Percentiles rank a stretch among this genome's conserved stretches.
phyloP scores from a whole-genome alignment of 1,284 basidiomycete genomes.

The Xanthoconium separans region DNA sequence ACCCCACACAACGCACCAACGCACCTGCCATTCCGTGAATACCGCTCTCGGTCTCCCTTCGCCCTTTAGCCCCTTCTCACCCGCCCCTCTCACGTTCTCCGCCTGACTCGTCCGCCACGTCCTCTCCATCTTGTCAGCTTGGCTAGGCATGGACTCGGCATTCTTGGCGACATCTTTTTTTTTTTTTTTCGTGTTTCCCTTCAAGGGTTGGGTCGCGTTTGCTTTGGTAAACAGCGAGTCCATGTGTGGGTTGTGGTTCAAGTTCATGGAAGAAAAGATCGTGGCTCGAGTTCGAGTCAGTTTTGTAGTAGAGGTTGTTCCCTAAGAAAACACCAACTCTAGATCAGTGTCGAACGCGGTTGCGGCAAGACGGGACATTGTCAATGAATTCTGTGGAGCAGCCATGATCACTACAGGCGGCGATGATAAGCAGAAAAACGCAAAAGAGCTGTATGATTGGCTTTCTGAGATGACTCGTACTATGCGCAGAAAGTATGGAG shows the following conservation, averaged over 20 bases:
- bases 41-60: slow-evolving; percentile 79
- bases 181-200: slow-evolving; percentile 30
- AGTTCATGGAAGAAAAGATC: too few relatives aligned
- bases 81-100: slow-evolving; percentile 72
- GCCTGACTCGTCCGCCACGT: slow-evolving; percentile 89
- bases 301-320: too few relatives aligned
- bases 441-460: too few relatives aligned
- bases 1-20: slow-evolving; percentile 25
- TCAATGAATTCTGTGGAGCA: too few relatives aligned
- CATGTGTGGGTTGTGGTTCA: slow-evolving; percentile 38
- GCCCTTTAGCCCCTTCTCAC: slow-evolving; percentile 71
- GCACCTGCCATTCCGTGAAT: slow-evolving; percentile 89
- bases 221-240: slow-evolving; percentile 73
- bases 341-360: too few relatives aligned
- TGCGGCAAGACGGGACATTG: too few relatives aligned
- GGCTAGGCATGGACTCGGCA: slow-evolving; percentile 24
- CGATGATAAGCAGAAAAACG: too few relatives aligned
- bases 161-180: slow-evolving; percentile 14
- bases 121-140: slow-evolving; percentile 73
- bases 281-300: too few relatives aligned
- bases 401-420: too few relatives aligned
- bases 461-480: too few relatives aligned
- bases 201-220: slow-evolving; percentile 53
- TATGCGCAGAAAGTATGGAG: too few relatives aligned
- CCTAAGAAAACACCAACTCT: too few relatives aligned